Evolutionary conservation across 2,329 filamentous ascomycete genomes (phyloP).

Genomic region (Neocatenulostroma microsporum): DNA sequence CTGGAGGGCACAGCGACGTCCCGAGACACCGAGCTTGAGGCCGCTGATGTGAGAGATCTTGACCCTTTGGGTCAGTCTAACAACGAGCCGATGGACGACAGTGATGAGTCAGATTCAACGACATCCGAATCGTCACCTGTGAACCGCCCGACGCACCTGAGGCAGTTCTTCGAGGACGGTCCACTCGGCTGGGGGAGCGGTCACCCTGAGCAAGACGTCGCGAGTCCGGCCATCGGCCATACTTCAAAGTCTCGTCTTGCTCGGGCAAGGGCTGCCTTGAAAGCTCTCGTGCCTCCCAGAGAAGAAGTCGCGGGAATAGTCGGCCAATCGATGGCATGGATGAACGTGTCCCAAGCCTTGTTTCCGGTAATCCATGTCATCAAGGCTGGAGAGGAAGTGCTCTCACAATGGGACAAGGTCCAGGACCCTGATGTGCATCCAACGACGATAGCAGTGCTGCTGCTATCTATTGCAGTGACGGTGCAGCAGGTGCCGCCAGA

Average conservation of each 20-base stretch:
- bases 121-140: neutral
- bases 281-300: neutral
- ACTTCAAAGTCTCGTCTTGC: neutral
- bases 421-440: neutral
- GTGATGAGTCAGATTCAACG: neutral
- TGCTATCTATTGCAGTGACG: conserved; percentile 4
- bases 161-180: conserved; percentile 1
- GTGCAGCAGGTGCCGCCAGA: conserved; percentile 2
- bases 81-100: neutral
- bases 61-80: too few relatives aligned
- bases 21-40: too few relatives aligned
- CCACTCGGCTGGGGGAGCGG: neutral
- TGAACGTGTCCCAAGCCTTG: neutral
- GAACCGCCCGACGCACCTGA: conserved; percentile 1
- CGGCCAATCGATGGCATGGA: neutral
- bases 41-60: too few relatives aligned
- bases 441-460: neutral
- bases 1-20: neutral
- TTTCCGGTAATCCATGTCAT: neutral
- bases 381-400: neutral
- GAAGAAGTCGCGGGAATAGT: neutral
- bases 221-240: neutral
- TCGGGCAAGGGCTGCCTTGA: conserved; percentile 1
- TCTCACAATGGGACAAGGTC: neutral
- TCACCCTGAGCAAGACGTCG: too few relatives aligned